Conservation (phyloP, 352 stramenopile genomes). For the Phytophthora syringae region DNA sequence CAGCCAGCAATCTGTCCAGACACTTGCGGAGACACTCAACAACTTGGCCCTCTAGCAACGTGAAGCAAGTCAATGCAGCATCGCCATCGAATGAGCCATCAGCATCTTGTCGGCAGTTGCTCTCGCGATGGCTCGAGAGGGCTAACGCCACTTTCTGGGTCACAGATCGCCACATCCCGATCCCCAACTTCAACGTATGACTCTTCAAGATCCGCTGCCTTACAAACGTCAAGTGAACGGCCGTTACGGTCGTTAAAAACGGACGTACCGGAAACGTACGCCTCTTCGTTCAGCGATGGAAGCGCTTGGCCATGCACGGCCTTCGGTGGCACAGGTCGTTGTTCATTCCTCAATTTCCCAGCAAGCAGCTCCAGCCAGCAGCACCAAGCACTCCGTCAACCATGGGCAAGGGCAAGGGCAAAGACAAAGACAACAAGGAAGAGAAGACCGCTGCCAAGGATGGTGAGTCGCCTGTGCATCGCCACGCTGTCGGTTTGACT, state of each 20-base stretch:
- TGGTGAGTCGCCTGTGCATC: slow-evolving; percentile 17
- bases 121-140: not conserved
- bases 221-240: slow-evolving; percentile 22
- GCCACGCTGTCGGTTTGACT: not conserved
- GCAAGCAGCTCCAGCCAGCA: slow-evolving; percentile 14
- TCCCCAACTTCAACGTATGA: slow-evolving; percentile 32
- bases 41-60: slow-evolving; percentile 8
- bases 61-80: not conserved
- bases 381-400: not conserved
- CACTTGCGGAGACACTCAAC: slow-evolving; percentile 33
- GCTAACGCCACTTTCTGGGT: slow-evolving; percentile 4
- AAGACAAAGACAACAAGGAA: slow-evolving; percentile 44
- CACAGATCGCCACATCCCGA: not conserved
- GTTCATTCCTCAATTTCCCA: slow-evolving; percentile 29
- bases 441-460: slow-evolving; percentile 52
- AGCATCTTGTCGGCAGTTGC: slow-evolving; percentile 2
- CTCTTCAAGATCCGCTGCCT: slow-evolving; percentile 26
- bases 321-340: no score
- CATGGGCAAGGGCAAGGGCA: slow-evolving; percentile 45
- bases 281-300: not conserved
- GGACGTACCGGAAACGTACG: slow-evolving; percentile 19
- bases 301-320: not conserved
- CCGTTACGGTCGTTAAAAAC: slow-evolving; percentile 12
- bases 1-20: slow-evolving; percentile 32
- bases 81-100: not conserved